Percentiles rank a stretch among this genome's conserved stretches.
phyloP scores from a whole-genome alignment of 2,329 filamentous ascomycete genomes.

The Diaporthe australafricana region DNA sequence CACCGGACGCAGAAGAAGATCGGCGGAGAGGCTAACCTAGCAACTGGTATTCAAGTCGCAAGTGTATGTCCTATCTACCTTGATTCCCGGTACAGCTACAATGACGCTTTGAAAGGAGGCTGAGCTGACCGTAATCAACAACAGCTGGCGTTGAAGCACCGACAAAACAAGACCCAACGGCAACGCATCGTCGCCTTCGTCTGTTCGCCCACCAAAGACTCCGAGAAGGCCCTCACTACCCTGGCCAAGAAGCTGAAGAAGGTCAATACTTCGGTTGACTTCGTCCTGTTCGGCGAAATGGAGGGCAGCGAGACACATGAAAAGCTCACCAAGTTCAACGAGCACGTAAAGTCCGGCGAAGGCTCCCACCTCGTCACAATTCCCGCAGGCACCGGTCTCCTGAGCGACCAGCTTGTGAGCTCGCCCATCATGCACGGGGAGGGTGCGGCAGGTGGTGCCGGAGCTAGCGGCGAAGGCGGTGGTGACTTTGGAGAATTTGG shows the following conservation, averaged over 20 bases:
- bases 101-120: slow-evolving; percentile 39
- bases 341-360: slow-evolving; percentile 90
- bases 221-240: slow-evolving; percentile 87
- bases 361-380: slow-evolving; percentile 93
- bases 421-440: slow-evolving; percentile 93
- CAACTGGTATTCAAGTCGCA: slow-evolving; percentile 95
- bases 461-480: slow-evolving; percentile 66
- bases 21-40: slow-evolving; percentile 86
- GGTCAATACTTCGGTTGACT: slow-evolving; percentile 92
- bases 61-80: slow-evolving; percentile 70
- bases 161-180: slow-evolving; percentile 96
- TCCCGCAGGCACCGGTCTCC: slow-evolving; percentile 88
- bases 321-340: slow-evolving; percentile 94
- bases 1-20: slow-evolving; percentile 93
- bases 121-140: neutral
- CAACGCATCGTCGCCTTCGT: slow-evolving; percentile 98
- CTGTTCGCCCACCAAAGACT: slow-evolving; percentile 91
- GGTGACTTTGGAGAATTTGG: slow-evolving; percentile 83
- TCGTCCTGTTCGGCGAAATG: slow-evolving; percentile 93
- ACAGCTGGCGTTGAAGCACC: slow-evolving; percentile 95
- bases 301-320: slow-evolving; percentile 89
- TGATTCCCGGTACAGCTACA: neutral
- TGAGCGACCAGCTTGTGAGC: slow-evolving; percentile 90
- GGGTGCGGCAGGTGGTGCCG: slow-evolving; percentile 71
- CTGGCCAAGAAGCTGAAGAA: slow-evolving; percentile 99